Conservation (phyloP, 441 rosid genomes). For the Lepidium campestre region DNA sequence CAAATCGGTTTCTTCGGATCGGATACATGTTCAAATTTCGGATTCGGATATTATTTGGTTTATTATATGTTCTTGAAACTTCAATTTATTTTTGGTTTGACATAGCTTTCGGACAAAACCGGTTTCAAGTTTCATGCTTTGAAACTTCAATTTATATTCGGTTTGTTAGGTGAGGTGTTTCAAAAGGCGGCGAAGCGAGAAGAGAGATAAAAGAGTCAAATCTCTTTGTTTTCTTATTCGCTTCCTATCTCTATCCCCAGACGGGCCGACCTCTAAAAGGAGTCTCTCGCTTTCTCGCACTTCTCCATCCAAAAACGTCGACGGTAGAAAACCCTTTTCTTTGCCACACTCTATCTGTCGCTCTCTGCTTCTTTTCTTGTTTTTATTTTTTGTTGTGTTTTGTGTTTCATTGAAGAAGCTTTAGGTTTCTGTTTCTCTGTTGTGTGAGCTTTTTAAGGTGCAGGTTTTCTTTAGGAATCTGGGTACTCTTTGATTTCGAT, state of each 20-base stretch:
- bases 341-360: conserved; percentile 4
- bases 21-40: too few relatives aligned
- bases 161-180: conserved; percentile 17
- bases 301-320: conserved; percentile 3
- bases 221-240: conserved; percentile 13
- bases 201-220: not conserved
- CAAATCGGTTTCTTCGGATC: too few relatives aligned
- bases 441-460: conserved; percentile 7
- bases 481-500: conserved; percentile 9
- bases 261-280: conserved; percentile 48
- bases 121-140: too few relatives aligned
- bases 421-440: not conserved
- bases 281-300: conserved; percentile 27
- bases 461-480: not conserved
- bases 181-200: conserved; percentile 13
- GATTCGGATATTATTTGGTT: conserved; percentile 8
- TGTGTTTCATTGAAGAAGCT: conserved; percentile 6
- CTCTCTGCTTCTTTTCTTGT: not conserved
- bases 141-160: not conserved
- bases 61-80: not conserved
- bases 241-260: conserved; percentile 28
- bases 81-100: not conserved
- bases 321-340: conserved; percentile 17
- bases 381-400: not conserved
- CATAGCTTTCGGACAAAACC: conserved; percentile 2